Base-by-base conservation (phyloP, 164 flowering plant genomes). In the Kalanchoe fedtschenkoi region DNA sequence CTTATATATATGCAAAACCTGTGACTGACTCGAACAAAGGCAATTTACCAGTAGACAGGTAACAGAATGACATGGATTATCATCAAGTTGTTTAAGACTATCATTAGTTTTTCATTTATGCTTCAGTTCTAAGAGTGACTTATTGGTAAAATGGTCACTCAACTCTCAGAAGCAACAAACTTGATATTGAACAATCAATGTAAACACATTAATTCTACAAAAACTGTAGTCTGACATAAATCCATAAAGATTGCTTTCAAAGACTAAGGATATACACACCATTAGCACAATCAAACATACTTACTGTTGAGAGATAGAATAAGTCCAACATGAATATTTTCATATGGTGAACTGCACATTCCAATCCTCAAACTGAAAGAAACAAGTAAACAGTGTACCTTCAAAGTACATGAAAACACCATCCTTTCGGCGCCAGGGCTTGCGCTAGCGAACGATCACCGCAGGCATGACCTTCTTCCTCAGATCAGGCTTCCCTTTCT, bases 381-480 rank as follows among this genome's bases (percentile, higher is more conserved):
- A n/a, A n/a, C n/a, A n/a, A n/a, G 5, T 13, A 19, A 5, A 5
- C 1, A 2, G n/a, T 42, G 1, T 42, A 42, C 46, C 46, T 42
- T 42, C 46, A 42, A 42, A 42, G 5, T 42, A 42, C 46, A 42
- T 42, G 46, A 42, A 42, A 19, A 42, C 46, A 42, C 46, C 46
- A 19, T 42, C 46, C 46, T 42, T n/a, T n/a, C n/a, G n/a, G n/a
- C n/a, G n/a, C n/a, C n/a, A n/a, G n/a, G n/a, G n/a, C n/a, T n/a
- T n/a, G 46, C 46, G 46, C 5, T 42, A 19, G 5, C 46, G 46
- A 42, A 42, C 46, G n/a, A 42, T 42, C 17, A 42, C 46, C 14
- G 46, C 46, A 13, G 46, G 46, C 46, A 42, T 42, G 46, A 42
- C 46, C 46, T 42, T 42, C 46, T 42, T 42, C n/a, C 46, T 42